A percentile compares a stretch with the other conserved stretches of the same genome.
Evolutionary conservation across 2,329 filamentous ascomycete species (phyloP).

Genomic region (Curvularia sp.): DNA sequence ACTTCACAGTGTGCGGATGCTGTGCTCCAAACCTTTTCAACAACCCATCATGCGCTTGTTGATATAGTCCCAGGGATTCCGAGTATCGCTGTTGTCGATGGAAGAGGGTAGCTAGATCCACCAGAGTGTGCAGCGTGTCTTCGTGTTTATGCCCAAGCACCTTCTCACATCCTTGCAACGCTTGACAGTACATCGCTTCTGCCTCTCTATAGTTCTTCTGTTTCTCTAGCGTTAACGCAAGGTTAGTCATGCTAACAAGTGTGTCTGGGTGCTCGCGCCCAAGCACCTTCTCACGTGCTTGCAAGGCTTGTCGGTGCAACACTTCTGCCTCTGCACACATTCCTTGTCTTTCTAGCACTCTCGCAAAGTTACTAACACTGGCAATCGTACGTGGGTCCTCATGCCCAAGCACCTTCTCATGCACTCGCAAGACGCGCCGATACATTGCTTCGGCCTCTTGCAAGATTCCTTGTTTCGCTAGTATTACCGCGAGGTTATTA

Average conservation of each 20-base stretch:
- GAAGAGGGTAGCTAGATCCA: background rate
- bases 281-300: background rate
- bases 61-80: background rate
- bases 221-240: background rate
- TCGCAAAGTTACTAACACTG: conserved; percentile 10
- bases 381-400: background rate
- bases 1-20: background rate
- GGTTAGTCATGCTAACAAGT: background rate
- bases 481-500: background rate
- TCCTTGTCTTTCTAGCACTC: conserved; percentile 5
- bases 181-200: background rate
- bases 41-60: background rate
- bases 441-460: background rate
- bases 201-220: background rate
- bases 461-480: background rate
- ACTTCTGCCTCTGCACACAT: conserved; percentile 15
- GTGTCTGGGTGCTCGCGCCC: background rate
- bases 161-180: background rate
- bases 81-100: background rate
- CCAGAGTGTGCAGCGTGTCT: background rate
- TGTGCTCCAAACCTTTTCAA: background rate
- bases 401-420: background rate
- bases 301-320: conserved; percentile 6
- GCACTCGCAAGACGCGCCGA: background rate
- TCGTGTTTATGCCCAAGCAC: background rate